Evolutionary conservation across 2,329 filamentous ascomycete species (phyloP).

Genomic region (Fusarium continuum): DNA sequence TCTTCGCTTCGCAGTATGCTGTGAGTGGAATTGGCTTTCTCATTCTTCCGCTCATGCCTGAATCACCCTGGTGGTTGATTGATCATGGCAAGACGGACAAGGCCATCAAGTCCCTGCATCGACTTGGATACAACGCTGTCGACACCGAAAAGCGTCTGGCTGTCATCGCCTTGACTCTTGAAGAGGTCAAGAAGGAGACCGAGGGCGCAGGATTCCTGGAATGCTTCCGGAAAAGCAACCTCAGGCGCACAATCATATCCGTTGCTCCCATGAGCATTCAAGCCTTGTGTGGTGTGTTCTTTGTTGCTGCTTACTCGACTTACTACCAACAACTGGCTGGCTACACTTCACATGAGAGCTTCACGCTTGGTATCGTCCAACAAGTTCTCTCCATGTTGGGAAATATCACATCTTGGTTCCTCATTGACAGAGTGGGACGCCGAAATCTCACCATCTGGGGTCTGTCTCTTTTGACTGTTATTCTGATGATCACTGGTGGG

Average conservation of each 20-base stretch:
- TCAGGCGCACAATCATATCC: constrained; percentile 35
- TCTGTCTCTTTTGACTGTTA: constrained; percentile 11
- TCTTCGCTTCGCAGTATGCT: constrained; percentile 30
- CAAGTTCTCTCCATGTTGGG: constrained; percentile 31
- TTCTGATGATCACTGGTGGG: constrained; percentile 21
- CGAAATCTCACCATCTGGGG: constrained; percentile 27
- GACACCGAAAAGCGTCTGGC: constrained; percentile 28
- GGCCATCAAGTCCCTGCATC: constrained; percentile 12
- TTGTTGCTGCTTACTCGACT: constrained; percentile 26
- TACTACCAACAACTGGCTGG: constrained; percentile 36
- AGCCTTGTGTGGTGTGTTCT: constrained; percentile 26
- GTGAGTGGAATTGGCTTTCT: constrained; percentile 21
- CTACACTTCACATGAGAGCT: constrained; percentile 25
- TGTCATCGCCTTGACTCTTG: constrained; percentile 21
- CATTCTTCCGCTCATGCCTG: constrained; percentile 27
- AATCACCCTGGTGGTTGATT: constrained; percentile 32
- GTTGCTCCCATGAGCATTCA: constrained; percentile 32
- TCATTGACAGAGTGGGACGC: constrained; percentile 30
- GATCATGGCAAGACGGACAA: constrained; percentile 17
- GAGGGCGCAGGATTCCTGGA: constrained; percentile 26
- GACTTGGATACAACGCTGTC: constrained; percentile 13
- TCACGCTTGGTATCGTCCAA: constrained; percentile 27
- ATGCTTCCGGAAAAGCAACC: constrained; percentile 36
- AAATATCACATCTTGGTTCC: constrained; percentile 32
- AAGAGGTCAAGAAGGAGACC: constrained; percentile 26